Conservation (phyloP, 495 filamentous ascomycete genomes). For the Penicillium ochrochloron region DNA sequence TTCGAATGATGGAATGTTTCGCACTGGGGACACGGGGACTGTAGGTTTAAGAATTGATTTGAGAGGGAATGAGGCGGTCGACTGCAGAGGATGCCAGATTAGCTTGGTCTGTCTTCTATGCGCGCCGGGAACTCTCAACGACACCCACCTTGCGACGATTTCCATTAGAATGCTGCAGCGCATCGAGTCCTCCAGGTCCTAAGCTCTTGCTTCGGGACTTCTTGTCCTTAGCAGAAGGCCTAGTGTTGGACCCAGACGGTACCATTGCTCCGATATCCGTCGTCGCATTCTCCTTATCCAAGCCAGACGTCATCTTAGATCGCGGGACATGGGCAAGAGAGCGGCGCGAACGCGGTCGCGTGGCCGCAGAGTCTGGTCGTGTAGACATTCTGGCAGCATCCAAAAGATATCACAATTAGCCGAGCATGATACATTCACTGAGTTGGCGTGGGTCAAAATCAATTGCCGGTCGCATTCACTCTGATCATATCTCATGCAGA, state of each 20-base stretch:
- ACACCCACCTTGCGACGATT: slow-evolving; percentile 78
- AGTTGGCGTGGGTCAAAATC: background rate
- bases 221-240: slow-evolving; percentile 53
- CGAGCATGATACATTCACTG: slow-evolving; percentile 14
- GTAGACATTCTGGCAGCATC: slow-evolving; percentile 40
- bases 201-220: slow-evolving; percentile 95
- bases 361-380: slow-evolving; percentile 43
- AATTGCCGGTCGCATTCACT: slow-evolving; percentile 13
- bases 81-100: slow-evolving; percentile 39
- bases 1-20: slow-evolving; percentile 58
- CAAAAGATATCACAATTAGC: slow-evolving; percentile 14
- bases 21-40: slow-evolving; percentile 66
- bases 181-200: slow-evolving; percentile 86
- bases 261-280: slow-evolving; percentile 56
- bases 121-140: slow-evolving; percentile 10
- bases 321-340: slow-evolving; percentile 72
- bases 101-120: slow-evolving; percentile 10
- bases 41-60: slow-evolving; percentile 90
- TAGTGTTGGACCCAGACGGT: slow-evolving; percentile 36
- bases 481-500: slow-evolving; percentile 11
- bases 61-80: slow-evolving; percentile 58
- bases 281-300: slow-evolving; percentile 76
- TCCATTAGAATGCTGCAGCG: slow-evolving; percentile 73
- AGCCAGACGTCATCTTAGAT: slow-evolving; percentile 45
- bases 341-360: slow-evolving; percentile 68